These are phyloP conservation scores for Erythrobasidium hasegawianum DNA, from an alignment of 1,284 basidiomycete genomes.

Conservation along the genomic window DNA sequence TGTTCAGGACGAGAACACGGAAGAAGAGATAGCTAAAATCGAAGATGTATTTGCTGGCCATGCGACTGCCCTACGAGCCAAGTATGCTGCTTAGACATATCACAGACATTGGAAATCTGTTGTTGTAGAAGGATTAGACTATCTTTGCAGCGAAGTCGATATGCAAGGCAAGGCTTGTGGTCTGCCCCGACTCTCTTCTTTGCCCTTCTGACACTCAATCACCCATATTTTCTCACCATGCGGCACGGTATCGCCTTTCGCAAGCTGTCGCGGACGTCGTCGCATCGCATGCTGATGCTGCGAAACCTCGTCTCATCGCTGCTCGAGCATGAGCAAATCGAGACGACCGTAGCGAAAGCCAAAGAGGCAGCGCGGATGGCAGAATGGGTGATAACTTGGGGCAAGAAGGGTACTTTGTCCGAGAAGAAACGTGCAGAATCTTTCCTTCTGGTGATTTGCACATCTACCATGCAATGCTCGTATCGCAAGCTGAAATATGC, in stretches of 20 bases:
- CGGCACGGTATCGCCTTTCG: conserved; percentile 34
- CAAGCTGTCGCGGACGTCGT: conserved; percentile 30
- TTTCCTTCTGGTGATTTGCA: conserved; percentile 72
- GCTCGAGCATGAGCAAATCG: conserved; percentile 92
- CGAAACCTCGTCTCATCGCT: conserved; percentile 93
- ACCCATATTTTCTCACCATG: conserved; percentile 15
- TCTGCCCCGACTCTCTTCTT: not conserved
- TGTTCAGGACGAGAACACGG: conserved; percentile 17
- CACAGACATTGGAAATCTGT: too few species aligned
- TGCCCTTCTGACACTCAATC: not conserved
- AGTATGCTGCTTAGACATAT: too few species aligned
- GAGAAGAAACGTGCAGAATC: conserved; percentile 58
- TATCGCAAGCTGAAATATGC: too few species aligned
- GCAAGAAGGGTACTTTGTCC: conserved; percentile 59
- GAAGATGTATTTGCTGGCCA: conserved; percentile 1
- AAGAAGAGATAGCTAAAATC: conserved; percentile 13
- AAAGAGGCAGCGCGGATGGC: conserved; percentile 85
- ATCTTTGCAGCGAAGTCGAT: too few species aligned
- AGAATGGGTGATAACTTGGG: conserved; percentile 90
- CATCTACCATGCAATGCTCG: too few species aligned
- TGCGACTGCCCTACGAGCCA: too few species aligned
- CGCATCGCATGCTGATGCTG: conserved; percentile 45
- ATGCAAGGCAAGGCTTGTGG: too few species aligned
- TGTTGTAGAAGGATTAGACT: not conserved
- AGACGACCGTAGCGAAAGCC: conserved; percentile 93